Evolutionary conservation across 1,139 yeast species (phyloP), one percentile per base, ranked within the genome.

Genomic region (Zygosaccharomyces sapae): DNA sequence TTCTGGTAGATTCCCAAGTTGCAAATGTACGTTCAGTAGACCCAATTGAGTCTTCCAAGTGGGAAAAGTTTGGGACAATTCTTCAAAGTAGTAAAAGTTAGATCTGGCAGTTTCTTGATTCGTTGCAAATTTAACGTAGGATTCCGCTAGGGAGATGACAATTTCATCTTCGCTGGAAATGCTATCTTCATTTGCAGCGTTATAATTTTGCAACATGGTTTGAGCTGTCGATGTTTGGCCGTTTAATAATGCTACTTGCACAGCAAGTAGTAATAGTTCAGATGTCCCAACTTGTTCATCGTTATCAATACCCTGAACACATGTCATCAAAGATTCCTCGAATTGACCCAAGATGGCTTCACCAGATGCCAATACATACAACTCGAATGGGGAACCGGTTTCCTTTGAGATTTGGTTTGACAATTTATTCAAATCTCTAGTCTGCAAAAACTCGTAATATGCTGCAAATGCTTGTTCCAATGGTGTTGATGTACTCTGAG

Each of bases 1-100:
- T 54, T 73, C 76, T 3, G 71, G 71, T n/a, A 70, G 51, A 49
- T 71, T 70, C 20, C 65, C 62, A 52, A 70, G 65, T 56, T 72
- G 73, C 50, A 73, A 53, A 47, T 72, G 72, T 33, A 69, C 55
- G 39, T 66, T 66, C 38, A 71, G 53, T 41, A 72, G 59, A 33
- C 68, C 66, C 36, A 70, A 55, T 46, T 70, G 66, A 18, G 70
- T 65, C 50, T 69, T 70, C 56, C 68, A 62, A 36, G 63, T 59
- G 18, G 69, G 65, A 47, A 58, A 58, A 13, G 66, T 63, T 48
- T 65, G 68, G 6, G 67, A 57, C 41, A 66, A 52, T 47, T 66
- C 69, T 46, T 64, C 69, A 49, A 56, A 63, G 48, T 64, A 63
- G 47, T 66, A 66, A 45, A 63, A 66, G 44, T 61, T 63, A n/a